A percentile compares a stretch with the other conserved stretches of the same genome.
Evolutionary conservation across 305 asterid species (phyloP).

Genomic region (Rubia balearica): DNA sequence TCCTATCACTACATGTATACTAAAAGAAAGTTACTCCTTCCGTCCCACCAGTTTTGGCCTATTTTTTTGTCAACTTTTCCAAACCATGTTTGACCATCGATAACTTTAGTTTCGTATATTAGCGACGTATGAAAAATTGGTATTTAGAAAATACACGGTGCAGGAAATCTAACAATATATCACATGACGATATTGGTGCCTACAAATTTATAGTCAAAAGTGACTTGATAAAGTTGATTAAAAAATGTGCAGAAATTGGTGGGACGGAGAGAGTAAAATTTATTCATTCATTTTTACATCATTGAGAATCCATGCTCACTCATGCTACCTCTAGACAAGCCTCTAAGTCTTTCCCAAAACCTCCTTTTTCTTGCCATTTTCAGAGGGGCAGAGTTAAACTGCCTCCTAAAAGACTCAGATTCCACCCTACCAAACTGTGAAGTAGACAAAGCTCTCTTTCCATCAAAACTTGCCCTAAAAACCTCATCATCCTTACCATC

Average conservation of each 20-base stretch:
- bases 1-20: neutral
- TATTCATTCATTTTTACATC: neutral
- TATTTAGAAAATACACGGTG: too few relatives aligned
- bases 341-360: conserved; percentile 66
- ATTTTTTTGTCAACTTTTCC: too few relatives aligned
- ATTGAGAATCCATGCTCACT: conserved; percentile 60
- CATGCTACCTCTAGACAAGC: conserved; percentile 70
- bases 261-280: too few relatives aligned
- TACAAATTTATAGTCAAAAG: too few relatives aligned
- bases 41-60: too few relatives aligned
- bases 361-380: conserved; percentile 40
- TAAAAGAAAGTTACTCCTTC: neutral
- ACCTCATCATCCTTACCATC: conserved; percentile 19
- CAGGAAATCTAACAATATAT: too few relatives aligned
- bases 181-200: too few relatives aligned
- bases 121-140: too few relatives aligned
- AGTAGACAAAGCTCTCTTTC: conserved; percentile 32
- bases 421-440: conserved; percentile 42
- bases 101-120: too few relatives aligned
- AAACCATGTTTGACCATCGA: too few relatives aligned
- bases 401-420: conserved; percentile 68
- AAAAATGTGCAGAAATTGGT: too few relatives aligned
- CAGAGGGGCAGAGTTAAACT: conserved; percentile 80
- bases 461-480: conserved; percentile 29
- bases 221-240: too few relatives aligned